These are phyloP conservation scores for Coprinopsis sp. DNA, from an alignment of 768 basidiomycete genomes.

Conservation along the genomic window DNA sequence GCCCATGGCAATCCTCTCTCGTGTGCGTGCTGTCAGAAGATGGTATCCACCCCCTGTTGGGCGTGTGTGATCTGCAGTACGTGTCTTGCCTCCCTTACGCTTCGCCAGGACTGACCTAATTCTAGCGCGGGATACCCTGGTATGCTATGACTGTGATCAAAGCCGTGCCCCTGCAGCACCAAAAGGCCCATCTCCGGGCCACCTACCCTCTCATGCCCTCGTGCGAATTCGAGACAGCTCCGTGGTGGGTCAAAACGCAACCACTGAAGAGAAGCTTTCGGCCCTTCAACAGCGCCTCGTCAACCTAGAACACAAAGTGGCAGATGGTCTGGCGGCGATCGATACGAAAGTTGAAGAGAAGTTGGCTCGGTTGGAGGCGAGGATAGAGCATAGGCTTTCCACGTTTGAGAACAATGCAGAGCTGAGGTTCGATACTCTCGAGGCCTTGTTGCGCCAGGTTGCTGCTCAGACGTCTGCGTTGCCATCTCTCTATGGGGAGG, in stretches of 20 bases:
- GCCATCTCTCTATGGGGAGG: conserved; percentile 25
- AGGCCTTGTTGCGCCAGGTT: conserved; percentile 22
- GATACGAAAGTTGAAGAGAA: conserved; percentile 22
- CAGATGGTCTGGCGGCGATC: conserved; percentile 21
- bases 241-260: conserved; percentile 12
- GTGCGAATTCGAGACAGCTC: conserved; percentile 23
- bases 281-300: conserved; percentile 27
- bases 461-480: conserved; percentile 26
- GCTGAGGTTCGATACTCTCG: conserved; percentile 20
- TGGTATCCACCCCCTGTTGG: conserved; percentile 21
- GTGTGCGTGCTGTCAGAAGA: conserved; percentile 20
- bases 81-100: conserved; percentile 1
- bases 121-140: conserved; percentile 26
- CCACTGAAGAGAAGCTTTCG: conserved; percentile 22
- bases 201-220: conserved; percentile 23
- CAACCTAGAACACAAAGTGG: conserved; percentile 25
- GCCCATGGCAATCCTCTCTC: not conserved
- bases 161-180: conserved; percentile 10
- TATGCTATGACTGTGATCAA: conserved; percentile 28
- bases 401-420: conserved; percentile 21
- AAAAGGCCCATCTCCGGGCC: conserved; percentile 17
- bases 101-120: not conserved
- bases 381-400: conserved; percentile 20
- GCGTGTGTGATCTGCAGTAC: conserved; percentile 21
- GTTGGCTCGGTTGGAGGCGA: conserved; percentile 20